Conservation (phyloP, 345 rosid species). For the Conringia planisiliqua region DNA sequence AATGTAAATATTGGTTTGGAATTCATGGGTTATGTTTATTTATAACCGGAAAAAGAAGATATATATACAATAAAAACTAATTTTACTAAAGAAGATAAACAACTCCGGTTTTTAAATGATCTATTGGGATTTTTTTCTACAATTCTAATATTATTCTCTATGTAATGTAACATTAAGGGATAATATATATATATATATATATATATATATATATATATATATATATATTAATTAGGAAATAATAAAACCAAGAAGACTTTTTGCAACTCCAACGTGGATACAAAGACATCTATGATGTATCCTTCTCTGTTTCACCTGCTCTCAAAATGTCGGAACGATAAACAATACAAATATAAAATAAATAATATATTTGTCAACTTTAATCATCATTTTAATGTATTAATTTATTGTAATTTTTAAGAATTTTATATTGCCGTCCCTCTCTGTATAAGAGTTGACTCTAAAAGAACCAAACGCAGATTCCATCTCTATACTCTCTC, state of each 20-base stretch:
- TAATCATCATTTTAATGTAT: neutral
- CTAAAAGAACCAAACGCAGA: constrained; percentile 23
- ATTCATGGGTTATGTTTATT: no score
- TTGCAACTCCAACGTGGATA: neutral
- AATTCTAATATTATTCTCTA: neutral
- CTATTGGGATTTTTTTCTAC: neutral
- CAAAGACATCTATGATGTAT: constrained; percentile 14
- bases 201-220: no score
- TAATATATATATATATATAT: no score
- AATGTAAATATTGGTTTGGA: no score
- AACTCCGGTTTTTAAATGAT: neutral
- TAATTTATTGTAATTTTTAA: neutral
- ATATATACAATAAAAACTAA: no score
- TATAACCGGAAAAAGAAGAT: no score
- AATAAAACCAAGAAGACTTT: no score
- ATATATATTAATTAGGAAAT: no score
- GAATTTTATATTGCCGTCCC: constrained; percentile 18
- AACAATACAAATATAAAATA: neutral
- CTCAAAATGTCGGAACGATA: neutral
- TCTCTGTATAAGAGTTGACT: constrained; percentile 35
- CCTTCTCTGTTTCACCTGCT: constrained; percentile 14
- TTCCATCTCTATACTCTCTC: constrained; percentile 6
- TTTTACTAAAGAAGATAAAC: no score
- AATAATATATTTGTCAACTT: neutral
- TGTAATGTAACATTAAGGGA: no score